Base-by-base conservation (phyloP, 768 basidiomycete species). In the Naganishia friedmannii region DNA sequence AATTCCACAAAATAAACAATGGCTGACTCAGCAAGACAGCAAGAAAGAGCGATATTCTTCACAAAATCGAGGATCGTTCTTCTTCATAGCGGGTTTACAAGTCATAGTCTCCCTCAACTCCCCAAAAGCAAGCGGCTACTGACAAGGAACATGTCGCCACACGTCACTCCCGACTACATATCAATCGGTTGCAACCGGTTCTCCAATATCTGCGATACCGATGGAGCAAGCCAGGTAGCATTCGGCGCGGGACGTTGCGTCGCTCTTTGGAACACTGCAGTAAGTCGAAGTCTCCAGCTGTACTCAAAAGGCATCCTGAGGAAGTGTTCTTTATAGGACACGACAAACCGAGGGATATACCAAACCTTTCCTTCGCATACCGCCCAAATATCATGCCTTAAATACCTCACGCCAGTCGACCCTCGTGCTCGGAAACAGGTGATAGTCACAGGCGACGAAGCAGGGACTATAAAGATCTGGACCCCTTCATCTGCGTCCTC, bases 301-400 rank as follows among this genome's bases (percentile, higher is more conserved):
- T 6, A 3, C 26, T 37, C 4, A 1, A 10, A 19, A 15, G 21
- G 32, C 17, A 21, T 8, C 0, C 53, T 34, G 46, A 66, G 2
- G 3, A 42, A 19, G 37, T 56, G 0, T 1, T 45, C n/a, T 13
- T 37, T 15, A 10, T 72, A 90, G 88, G 83, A 85, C 69, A 73
- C 77, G 19, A 66, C 74, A 13, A 86, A 87, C 73, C 78, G 77
- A 54, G 89, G 90, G 0, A 84, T 94, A 32, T 82, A 83, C 23
- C 82, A 85, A 67, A 94, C 92, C 0, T 84, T 97, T 7, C 86
- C 88, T 0, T 92, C 88, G 3, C 92, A 94, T 75, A 80, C 86
- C 55, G 87, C 87, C 12, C 76, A 86, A 21, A 86, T 98, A 26
- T 93, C 93, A 26, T 89, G 87, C 55, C 85, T 93, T 54, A 87